Evolutionary conservation across 2,329 filamentous ascomycete genomes (phyloP).

Genomic region (Aureobasidium zeae): DNA sequence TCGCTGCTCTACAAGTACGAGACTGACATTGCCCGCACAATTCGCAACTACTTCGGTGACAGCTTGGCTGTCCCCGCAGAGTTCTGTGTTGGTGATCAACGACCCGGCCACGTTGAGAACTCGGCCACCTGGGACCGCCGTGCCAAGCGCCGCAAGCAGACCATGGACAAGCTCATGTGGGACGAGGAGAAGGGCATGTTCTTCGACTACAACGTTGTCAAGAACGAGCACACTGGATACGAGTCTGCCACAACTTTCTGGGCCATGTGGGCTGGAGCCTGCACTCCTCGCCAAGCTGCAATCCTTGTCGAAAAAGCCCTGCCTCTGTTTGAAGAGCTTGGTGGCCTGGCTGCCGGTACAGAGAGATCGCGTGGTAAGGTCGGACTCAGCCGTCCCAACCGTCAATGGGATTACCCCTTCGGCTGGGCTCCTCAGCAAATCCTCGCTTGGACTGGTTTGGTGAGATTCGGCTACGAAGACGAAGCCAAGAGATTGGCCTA

Average conservation of each 20-base stretch:
- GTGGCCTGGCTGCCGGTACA: constrained; percentile 81
- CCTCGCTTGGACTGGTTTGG: constrained; percentile 86
- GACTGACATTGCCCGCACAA: constrained; percentile 78
- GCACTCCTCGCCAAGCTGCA: constrained; percentile 76
- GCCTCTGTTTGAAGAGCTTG: constrained; percentile 78
- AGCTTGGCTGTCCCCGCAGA: constrained; percentile 71
- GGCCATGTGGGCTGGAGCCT: constrained; percentile 91
- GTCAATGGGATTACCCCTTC: constrained; percentile 97
- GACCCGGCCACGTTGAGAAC: constrained; percentile 62
- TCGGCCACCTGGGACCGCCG: constrained; percentile 87
- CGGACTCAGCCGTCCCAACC: constrained; percentile 74
- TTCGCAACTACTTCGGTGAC: constrained; percentile 76
- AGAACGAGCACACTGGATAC: constrained; percentile 70
- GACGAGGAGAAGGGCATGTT: constrained; percentile 88
- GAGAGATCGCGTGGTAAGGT: constrained; percentile 76
- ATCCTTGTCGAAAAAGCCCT: constrained; percentile 71
- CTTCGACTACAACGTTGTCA: constrained; percentile 90
- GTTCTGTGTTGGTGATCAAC: constrained; percentile 59
- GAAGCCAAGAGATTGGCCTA: constrained; percentile 86
- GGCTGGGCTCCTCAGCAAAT: constrained; percentile 99
- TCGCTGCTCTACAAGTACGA: constrained; percentile 96
- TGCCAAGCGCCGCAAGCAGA: constrained; percentile 70
- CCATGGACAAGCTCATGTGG: constrained; percentile 91
- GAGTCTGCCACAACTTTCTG: constrained; percentile 93
- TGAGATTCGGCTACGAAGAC: constrained; percentile 83